Percentiles rank a stretch among this genome's conserved stretches.
phyloP scores from a whole-genome alignment of 805 yeast species.

The Candida multigemmis region DNA sequence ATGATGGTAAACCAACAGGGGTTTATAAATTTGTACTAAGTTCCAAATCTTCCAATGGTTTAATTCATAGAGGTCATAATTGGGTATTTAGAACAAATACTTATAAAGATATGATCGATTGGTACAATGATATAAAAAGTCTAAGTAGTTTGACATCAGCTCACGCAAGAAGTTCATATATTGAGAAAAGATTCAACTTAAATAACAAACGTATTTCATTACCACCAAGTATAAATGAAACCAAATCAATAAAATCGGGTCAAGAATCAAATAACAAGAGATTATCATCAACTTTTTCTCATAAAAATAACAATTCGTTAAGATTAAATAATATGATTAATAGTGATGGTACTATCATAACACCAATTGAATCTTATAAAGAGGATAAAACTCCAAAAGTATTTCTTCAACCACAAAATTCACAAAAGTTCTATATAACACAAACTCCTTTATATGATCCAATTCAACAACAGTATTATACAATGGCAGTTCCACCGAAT shows the following conservation, averaged over 20 bases:
- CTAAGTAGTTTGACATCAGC: constrained; percentile 60
- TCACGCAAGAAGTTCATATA: constrained; percentile 40
- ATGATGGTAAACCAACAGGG: constrained; percentile 48
- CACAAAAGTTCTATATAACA: constrained; percentile 10
- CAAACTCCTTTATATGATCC: constrained; percentile 28
- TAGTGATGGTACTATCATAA: constrained; percentile 36
- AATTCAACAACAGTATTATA: constrained; percentile 33
- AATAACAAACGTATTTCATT: no score
- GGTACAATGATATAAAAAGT: constrained; percentile 74
- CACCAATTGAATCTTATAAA: constrained; percentile 25
- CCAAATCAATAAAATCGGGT: no score
- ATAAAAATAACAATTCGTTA: constrained; percentile 25
- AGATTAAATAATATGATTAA: constrained; percentile 31
- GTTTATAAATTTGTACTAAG: constrained; percentile 71
- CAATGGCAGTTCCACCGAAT: constrained; percentile 18
- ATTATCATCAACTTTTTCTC: constrained; percentile 29
- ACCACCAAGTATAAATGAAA: no score
- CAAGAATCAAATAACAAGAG: constrained; percentile 10
- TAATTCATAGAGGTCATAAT: constrained; percentile 75
- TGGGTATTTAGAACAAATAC: constrained; percentile 93
- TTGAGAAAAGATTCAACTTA: constrained; percentile 13
- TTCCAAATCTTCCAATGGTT: constrained; percentile 62
- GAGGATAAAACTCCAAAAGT: constrained; percentile 2
- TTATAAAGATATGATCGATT: constrained; percentile 66
- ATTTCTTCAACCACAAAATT: constrained; percentile 2